Conservation (phyloP, 345 rosid genomes). For the Carallia pectinifolia region DNA sequence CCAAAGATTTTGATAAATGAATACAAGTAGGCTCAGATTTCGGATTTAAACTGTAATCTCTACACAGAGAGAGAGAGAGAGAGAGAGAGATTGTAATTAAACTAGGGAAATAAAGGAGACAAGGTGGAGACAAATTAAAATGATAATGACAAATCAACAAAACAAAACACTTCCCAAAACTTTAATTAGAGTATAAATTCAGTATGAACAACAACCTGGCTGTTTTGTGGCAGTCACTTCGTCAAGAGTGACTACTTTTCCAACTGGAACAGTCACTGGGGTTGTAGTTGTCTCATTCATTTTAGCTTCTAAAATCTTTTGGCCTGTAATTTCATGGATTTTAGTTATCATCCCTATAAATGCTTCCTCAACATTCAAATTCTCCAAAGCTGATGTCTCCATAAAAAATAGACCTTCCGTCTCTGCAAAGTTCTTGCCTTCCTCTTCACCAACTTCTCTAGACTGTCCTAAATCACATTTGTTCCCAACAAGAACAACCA, state of each 20-base stretch:
- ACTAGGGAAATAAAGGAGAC: no score
- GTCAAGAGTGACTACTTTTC: conserved; percentile 46
- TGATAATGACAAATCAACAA: background rate
- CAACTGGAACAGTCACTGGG: conserved; percentile 31
- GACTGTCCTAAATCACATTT: conserved; percentile 52
- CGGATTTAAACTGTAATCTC: no score
- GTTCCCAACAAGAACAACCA: conserved; percentile 72
- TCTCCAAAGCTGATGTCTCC: conserved; percentile 78
- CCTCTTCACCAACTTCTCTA: conserved; percentile 57
- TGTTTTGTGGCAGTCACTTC: conserved; percentile 77
- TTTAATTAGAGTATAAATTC: background rate
- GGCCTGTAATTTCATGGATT: conserved; percentile 50
- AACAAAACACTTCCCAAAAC: background rate
- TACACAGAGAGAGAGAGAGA: no score
- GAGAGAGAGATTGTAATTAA: no score
- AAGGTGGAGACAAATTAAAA: no score
- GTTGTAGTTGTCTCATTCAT: conserved; percentile 27
- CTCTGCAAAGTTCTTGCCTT: conserved; percentile 60
- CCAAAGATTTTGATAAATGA: no score
- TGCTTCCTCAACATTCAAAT: conserved; percentile 70
- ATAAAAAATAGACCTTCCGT: conserved; percentile 59
- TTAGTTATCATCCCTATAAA: conserved; percentile 58
- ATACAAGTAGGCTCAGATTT: no score
- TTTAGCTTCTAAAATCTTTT: conserved; percentile 50
- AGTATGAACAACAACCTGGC: conserved; percentile 48